Evolutionary conservation across 1,139 yeast species (phyloP), one percentile per base, ranked within the genome.

Genomic region (Magnusiomyces suaveolens): DNA sequence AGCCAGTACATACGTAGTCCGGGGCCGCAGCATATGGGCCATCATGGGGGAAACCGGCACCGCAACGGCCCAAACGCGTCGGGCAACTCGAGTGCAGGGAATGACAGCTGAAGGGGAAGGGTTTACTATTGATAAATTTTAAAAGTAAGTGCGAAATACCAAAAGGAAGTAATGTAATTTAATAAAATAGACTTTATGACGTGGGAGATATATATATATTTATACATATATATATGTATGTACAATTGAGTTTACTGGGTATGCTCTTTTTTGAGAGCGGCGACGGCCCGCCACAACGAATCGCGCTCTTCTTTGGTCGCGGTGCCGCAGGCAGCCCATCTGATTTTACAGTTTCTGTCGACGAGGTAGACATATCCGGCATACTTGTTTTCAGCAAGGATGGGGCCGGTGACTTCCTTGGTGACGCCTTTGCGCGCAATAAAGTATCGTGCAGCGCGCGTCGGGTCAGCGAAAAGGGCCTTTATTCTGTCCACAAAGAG

Each of bases 241-340:
- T 29, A 6, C 36, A 29, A 29, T 29, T 29, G 12, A 29, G 36
- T 29, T 26, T 46, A 33, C n/a, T n/a, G n/a, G n/a, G n/a, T n/a
- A 25, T 43, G n/a, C 36, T 57, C 59, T 52, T 52, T 52, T 25
- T 56, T 47, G n/a, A 64, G 48, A 3, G 61, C 60, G 16, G 72
- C 71, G 0, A 85, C 82, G 53, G 84, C 78, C 62, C 79, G 82
- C 87, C 89, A 83, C 61, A 87, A 69, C 36, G 79, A 71, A n/a
- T 72, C 70, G 51, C 74, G 70, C 61, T 90, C 97, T 41, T 77
- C 76, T 12, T 78, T 81, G 20, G 75, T 75, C 2, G 96, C 84
- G 52, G 77, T 78, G 1, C 98, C 98, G 64, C 95, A 81, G 1
- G 90, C 87, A 18, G 90, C 92, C 97, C 97, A 92, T 63, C 98